Conservation (phyloP, 2,329 filamentous ascomycete genomes). For the Fusarium nurragi region DNA sequence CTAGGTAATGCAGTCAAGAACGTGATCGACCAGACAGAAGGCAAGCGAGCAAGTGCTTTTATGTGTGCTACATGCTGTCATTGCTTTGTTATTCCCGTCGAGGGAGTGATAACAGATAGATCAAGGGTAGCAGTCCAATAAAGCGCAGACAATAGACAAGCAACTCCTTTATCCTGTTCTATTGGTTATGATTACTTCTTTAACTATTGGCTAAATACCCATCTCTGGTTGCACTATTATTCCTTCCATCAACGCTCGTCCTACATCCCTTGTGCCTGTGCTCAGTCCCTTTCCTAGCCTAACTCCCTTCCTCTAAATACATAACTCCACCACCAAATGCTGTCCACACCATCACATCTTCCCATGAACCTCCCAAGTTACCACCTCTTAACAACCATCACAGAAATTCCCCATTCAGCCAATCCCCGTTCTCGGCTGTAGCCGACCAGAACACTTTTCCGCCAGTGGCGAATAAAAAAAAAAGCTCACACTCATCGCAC, state of each 20-base stretch:
- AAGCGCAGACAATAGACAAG: background rate
- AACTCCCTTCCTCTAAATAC: background rate
- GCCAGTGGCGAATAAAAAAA: background rate
- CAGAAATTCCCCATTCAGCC: background rate
- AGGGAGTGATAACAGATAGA: background rate
- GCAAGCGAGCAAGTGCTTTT: background rate
- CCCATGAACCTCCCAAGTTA: background rate
- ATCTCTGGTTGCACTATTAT: background rate
- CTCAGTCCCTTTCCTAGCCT: background rate
- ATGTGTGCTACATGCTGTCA: background rate
- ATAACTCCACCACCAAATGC: background rate
- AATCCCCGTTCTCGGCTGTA: slow-evolving; percentile 9
- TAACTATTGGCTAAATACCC: too few species aligned
- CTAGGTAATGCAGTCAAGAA: background rate
- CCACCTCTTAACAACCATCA: background rate
- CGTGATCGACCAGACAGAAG: background rate
- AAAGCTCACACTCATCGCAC: slow-evolving; percentile 1
- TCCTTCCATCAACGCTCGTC: background rate
- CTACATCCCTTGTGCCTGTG: background rate
- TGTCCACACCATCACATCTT: too few species aligned
- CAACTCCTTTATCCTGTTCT: background rate
- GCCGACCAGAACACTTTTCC: background rate
- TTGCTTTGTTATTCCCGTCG: background rate
- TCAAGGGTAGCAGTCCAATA: slow-evolving; percentile 1
- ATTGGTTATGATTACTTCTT: background rate